Conservation (phyloP, 306 rosid species). For the Vigna angularis region DNA sequence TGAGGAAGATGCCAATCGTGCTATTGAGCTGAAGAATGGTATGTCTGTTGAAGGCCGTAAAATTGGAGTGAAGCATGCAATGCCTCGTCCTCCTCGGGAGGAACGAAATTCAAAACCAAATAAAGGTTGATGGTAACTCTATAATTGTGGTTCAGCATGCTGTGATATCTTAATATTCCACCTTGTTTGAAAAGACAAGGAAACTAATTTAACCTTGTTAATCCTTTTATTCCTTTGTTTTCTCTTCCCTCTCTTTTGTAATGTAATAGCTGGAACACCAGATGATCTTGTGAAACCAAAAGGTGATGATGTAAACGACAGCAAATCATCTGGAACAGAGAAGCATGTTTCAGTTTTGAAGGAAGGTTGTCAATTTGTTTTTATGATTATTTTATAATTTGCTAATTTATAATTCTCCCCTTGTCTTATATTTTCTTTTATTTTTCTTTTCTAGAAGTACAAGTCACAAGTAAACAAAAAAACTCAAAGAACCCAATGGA, state of each 20-base stretch:
- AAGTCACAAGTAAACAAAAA: conserved; percentile 38
- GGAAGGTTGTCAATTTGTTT: conserved; percentile 62
- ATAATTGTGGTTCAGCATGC: conserved; percentile 29
- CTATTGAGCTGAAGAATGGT: conserved; percentile 82
- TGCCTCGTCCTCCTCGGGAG: conserved; percentile 83
- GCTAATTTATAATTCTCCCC: not conserved
- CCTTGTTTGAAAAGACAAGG: conserved; percentile 30
- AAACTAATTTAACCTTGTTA: conserved; percentile 11
- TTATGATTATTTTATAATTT: conserved; percentile 23
- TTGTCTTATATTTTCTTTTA: conserved; percentile 18
- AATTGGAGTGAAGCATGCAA: conserved; percentile 82
- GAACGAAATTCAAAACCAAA: conserved; percentile 66
- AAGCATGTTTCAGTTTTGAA: conserved; percentile 55
- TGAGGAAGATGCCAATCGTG: conserved; percentile 78
- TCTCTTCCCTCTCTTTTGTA: conserved; percentile 27
- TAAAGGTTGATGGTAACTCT: conserved; percentile 64
- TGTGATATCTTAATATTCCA: conserved; percentile 7
- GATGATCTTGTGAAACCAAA: conserved; percentile 50
- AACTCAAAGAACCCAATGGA: conserved; percentile 58
- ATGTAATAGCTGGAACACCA: conserved; percentile 44
- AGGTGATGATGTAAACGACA: conserved; percentile 51
- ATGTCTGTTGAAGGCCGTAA: conserved; percentile 77
- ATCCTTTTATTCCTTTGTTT: conserved; percentile 1
- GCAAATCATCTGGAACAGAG: conserved; percentile 43
- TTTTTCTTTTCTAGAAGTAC: conserved; percentile 37